A percentile compares a stretch with the other conserved stretches of the same genome.
Evolutionary conservation across 1,284 basidiomycete genomes (phyloP).

Genomic region (Rhodotorula sp.): DNA sequence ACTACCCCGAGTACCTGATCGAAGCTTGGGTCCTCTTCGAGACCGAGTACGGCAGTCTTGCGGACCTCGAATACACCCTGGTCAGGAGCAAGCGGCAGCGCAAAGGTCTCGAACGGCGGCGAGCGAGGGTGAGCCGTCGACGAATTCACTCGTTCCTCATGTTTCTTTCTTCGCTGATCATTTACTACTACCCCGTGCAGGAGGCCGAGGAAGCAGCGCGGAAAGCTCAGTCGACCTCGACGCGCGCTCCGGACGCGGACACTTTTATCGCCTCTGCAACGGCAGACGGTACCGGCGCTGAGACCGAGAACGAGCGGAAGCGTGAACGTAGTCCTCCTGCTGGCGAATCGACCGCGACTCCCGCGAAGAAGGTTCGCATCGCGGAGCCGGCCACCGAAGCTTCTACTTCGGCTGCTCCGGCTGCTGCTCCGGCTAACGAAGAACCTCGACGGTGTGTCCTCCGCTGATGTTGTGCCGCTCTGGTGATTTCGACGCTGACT

Average conservation of each 20-base stretch:
- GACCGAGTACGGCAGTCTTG: slow-evolving; percentile 70
- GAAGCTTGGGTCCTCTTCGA: slow-evolving; percentile 86
- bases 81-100: slow-evolving; percentile 49
- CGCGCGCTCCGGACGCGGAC: slow-evolving; percentile 42
- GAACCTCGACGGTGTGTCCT: slow-evolving; percentile 22
- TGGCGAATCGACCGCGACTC: slow-evolving; percentile 7
- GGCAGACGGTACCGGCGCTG: slow-evolving; percentile 7
- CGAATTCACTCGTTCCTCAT: neutral
- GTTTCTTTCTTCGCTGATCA: slow-evolving; percentile 46
- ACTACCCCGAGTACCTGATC: slow-evolving; percentile 91
- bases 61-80: slow-evolving; percentile 65
- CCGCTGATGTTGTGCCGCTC: neutral
- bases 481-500: neutral
- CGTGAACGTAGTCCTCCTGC: slow-evolving; percentile 36
- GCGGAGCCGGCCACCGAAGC: slow-evolving; percentile 29
- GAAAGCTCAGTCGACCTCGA: slow-evolving; percentile 46
- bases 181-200: slow-evolving; percentile 53
- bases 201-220: slow-evolving; percentile 55
- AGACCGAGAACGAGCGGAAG: slow-evolving; percentile 56
- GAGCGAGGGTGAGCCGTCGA: slow-evolving; percentile 61
- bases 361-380: slow-evolving; percentile 39
- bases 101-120: slow-evolving; percentile 64
- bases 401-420: neutral
- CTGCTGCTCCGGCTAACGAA: neutral
- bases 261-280: slow-evolving; percentile 35